Percentiles rank a stretch among this genome's conserved stretches.
Conservation (phyloP, 73 alveolate genomes). For the Loxodes magnus region DNA sequence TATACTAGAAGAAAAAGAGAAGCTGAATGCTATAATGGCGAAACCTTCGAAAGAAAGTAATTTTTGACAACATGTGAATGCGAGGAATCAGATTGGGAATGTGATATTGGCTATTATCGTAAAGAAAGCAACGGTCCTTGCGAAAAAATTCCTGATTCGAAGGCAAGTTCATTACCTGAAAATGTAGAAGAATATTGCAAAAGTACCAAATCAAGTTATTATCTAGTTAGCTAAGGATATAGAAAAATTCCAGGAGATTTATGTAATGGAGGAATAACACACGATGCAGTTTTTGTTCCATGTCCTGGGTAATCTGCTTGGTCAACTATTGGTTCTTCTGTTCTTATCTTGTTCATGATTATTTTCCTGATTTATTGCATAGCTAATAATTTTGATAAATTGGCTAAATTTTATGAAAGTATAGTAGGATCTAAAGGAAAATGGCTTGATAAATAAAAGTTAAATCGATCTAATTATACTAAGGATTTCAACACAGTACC, state of each 20-base stretch:
- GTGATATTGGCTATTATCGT: conserved; percentile 68
- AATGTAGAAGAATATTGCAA: conserved; percentile 21
- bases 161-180: conserved; percentile 8
- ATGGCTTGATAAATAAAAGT: not conserved
- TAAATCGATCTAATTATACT: not conserved
- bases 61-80: conserved; percentile 59
- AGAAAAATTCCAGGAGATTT: conserved; percentile 80
- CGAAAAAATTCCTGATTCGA: conserved; percentile 9
- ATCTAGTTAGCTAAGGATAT: conserved; percentile 67
- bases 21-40: conserved; percentile 71
- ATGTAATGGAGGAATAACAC: conserved; percentile 77
- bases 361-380: not conserved
- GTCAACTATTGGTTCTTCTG: not conserved
- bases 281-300: conserved; percentile 31
- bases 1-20: conserved; percentile 76
- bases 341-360: conserved; percentile 5
- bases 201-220: conserved; percentile 21
- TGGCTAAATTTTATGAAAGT: not conserved
- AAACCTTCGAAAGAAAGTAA: conserved; percentile 47
- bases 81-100: conserved; percentile 79
- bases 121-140: conserved; percentile 50
- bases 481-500: conserved; percentile 7
- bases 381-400: not conserved
- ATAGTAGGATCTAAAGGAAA: too few species aligned
- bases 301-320: conserved; percentile 26